Percentiles rank a stretch among this genome's conserved stretches.
Evolutionary conservation across 2,329 filamentous ascomycete genomes (phyloP).

Genomic region (Elsinoe australis): DNA sequence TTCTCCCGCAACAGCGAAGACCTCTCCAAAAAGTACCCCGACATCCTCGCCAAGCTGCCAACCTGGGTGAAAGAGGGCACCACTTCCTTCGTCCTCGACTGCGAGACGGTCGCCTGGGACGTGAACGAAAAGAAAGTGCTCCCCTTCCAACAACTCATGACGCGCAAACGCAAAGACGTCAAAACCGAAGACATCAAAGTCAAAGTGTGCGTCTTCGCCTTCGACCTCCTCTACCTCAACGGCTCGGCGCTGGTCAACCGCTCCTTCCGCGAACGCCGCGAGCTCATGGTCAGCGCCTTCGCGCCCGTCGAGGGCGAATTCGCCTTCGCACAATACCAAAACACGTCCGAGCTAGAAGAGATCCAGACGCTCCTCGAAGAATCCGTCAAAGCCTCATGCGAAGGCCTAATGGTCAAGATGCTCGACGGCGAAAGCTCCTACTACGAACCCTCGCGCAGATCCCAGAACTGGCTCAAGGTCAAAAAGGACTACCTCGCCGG

Average conservation of each 20-base stretch:
- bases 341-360: constrained; percentile 83
- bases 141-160: constrained; percentile 97
- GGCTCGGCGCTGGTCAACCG: constrained; percentile 83
- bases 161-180: constrained; percentile 93
- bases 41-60: constrained; percentile 80
- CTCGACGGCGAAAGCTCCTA: constrained; percentile 84
- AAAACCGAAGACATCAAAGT: constrained; percentile 92
- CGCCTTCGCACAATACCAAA: constrained; percentile 74
- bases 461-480: constrained; percentile 96
- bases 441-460: constrained; percentile 93
- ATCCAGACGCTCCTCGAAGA: constrained; percentile 91
- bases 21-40: constrained; percentile 92
- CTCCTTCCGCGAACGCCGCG: constrained; percentile 72
- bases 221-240: constrained; percentile 89
- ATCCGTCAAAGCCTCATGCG: constrained; percentile 89
- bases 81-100: constrained; percentile 95
- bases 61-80: constrained; percentile 86
- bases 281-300: constrained; percentile 67
- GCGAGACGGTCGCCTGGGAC: constrained; percentile 96
- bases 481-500: constrained; percentile 97
- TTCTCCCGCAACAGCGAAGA: constrained; percentile 98
- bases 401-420: constrained; percentile 99
- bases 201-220: constrained; percentile 94
- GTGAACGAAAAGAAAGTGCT: constrained; percentile 89
- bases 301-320: constrained; percentile 80